phyloP scores from a whole-genome alignment of 345 rosid genomes.

The Syzygium aqueum region DNA sequence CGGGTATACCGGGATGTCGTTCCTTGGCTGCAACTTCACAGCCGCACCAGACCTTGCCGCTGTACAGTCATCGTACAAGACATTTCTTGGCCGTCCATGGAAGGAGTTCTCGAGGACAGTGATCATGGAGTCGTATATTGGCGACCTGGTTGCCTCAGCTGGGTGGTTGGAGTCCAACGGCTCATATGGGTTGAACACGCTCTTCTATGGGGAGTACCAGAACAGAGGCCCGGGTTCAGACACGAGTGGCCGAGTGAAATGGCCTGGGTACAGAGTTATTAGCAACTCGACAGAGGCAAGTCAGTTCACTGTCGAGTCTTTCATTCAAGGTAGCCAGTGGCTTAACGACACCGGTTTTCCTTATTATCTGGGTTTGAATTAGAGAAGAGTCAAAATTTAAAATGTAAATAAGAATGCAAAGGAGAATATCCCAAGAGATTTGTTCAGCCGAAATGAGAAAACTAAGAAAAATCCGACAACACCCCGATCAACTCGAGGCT shows the following conservation, averaged over 20 bases:
- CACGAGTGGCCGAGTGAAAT: constrained; percentile 17
- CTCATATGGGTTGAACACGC: not conserved
- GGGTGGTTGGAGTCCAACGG: constrained; percentile 1
- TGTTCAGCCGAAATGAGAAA: too few relatives aligned
- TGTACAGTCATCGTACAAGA: not conserved
- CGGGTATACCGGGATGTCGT: constrained; percentile 5
- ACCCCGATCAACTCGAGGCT: too few relatives aligned
- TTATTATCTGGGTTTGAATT: not conserved
- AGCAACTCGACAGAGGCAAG: constrained; percentile 8
- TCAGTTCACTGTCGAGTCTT: constrained; percentile 13
- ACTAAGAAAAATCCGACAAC: too few relatives aligned
- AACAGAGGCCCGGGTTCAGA: constrained; percentile 24
- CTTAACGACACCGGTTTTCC: not conserved
- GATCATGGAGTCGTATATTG: constrained; percentile 2
- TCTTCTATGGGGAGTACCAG: constrained; percentile 26
- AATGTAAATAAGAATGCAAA: too few relatives aligned
- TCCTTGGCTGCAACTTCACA: constrained; percentile 8
- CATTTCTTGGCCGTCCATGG: constrained; percentile 24
- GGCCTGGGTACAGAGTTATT: constrained; percentile 26
- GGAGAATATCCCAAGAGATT: too few relatives aligned
- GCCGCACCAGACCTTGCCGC: constrained; percentile 6
- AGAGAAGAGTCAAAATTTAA: not conserved
- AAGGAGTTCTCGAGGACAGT: not conserved
- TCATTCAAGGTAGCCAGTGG: constrained; percentile 13
- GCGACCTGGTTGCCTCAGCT: not conserved